These are phyloP conservation scores for Fraxinus latifolia DNA, from an alignment of 305 asterid species.

Conservation along the genomic window DNA sequence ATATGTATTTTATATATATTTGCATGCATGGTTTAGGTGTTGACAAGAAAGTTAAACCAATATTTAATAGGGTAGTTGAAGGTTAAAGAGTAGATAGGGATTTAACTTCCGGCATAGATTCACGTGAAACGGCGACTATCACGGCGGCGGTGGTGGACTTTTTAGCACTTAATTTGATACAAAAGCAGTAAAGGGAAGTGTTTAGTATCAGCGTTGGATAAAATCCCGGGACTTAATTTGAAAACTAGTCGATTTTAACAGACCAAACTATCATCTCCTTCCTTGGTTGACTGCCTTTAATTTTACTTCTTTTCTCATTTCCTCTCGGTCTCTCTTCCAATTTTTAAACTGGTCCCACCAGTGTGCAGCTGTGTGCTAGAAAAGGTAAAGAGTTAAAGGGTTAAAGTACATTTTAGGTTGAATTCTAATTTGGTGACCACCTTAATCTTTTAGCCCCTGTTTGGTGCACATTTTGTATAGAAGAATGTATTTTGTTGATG, in stretches of 20 bases:
- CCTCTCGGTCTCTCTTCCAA: not conserved
- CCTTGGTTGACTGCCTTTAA: not conserved
- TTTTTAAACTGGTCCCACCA: not conserved
- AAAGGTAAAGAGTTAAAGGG: not conserved
- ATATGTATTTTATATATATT: not conserved
- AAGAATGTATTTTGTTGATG: too few relatives aligned
- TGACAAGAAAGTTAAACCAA: not conserved
- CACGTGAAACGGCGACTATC: slow-evolving; percentile 19
- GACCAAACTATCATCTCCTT: not conserved
- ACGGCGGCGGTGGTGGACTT: slow-evolving; percentile 10
- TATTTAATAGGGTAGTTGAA: slow-evolving; percentile 18
- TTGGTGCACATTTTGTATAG: too few relatives aligned
- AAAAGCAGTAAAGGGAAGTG: not conserved
- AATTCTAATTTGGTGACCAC: not conserved
- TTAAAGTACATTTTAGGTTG: not conserved
- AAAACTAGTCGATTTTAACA: not conserved
- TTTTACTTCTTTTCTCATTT: not conserved
- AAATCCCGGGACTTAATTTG: slow-evolving; percentile 9
- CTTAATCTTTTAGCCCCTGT: too few relatives aligned
- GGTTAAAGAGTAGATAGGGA: not conserved
- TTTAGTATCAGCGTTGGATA: not conserved
- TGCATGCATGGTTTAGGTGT: not conserved
- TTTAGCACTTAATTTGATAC: not conserved
- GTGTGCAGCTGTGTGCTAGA: not conserved
- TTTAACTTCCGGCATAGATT: not conserved